These are phyloP conservation scores for Ceriops tagal DNA, from an alignment of 345 rosid species.

Conservation along the genomic window DNA sequence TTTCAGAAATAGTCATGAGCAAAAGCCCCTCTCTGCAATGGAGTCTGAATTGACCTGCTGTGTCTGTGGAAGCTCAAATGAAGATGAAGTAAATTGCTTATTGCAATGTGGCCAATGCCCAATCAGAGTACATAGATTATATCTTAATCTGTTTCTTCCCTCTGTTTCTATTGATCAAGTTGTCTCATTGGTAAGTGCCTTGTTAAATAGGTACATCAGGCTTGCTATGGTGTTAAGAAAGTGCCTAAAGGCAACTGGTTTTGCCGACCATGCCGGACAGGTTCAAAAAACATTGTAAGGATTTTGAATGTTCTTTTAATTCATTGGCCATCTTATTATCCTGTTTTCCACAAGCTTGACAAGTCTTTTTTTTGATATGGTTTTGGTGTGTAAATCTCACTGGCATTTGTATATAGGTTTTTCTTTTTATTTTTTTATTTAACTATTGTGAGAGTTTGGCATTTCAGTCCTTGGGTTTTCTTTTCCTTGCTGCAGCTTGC, in stretches of 20 bases:
- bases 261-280: conserved; percentile 47
- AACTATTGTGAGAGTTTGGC: background rate
- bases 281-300: conserved; percentile 40
- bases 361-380: background rate
- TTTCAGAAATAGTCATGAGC: conserved; percentile 25
- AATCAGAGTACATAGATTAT: conserved; percentile 31
- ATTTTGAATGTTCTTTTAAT: background rate
- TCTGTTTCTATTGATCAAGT: background rate
- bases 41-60: conserved; percentile 37
- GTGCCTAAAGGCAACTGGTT: conserved; percentile 45
- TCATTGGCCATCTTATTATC: background rate
- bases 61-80: conserved; percentile 48
- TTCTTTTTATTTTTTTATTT: no score
- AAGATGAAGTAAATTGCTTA: conserved; percentile 39
- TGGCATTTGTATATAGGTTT: no score
- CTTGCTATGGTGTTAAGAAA: conserved; percentile 49
- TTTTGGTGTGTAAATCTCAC: background rate
- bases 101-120: conserved; percentile 42
- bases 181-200: conserved; percentile 1
- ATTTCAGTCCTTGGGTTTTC: background rate
- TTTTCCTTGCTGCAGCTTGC: background rate
- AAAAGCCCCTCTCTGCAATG: conserved; percentile 3
- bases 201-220: conserved; percentile 45
- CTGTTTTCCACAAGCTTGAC: background rate
- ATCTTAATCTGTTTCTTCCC: background rate